These are phyloP conservation scores for Daedalea quercina DNA, from an alignment of 768 basidiomycete species.

Conservation along the genomic window DNA sequence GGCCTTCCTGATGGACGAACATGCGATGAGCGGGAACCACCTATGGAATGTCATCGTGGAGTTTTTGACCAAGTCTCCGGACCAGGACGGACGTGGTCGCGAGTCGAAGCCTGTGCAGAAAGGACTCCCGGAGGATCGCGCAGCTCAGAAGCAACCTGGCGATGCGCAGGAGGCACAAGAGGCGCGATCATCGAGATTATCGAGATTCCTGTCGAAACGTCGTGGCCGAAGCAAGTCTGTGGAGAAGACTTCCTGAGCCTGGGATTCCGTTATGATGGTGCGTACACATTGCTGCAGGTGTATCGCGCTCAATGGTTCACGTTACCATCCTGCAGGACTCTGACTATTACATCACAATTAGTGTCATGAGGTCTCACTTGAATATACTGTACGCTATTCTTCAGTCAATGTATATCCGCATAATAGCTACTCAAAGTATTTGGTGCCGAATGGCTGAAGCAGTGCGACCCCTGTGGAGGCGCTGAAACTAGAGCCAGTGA, in stretches of 20 bases:
- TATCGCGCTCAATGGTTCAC: no score
- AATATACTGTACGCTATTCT: no score
- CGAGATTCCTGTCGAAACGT: not conserved
- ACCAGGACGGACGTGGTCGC: constrained; percentile 22
- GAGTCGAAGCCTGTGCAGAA: not conserved
- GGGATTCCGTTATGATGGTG: not conserved
- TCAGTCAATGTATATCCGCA: no score
- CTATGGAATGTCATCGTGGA: constrained; percentile 66
- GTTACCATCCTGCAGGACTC: no score
- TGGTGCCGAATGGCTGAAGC: no score
- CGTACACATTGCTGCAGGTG: no score
- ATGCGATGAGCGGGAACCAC: constrained; percentile 56
- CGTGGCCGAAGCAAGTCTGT: not conserved
- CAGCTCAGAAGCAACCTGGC: not conserved
- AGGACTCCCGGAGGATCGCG: not conserved
- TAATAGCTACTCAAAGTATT: no score
- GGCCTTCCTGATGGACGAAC: constrained; percentile 51
- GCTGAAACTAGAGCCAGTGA: no score
- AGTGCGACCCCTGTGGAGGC: no score
- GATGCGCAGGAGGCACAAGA: not conserved
- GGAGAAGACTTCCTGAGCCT: not conserved
- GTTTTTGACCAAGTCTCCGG: constrained; percentile 50
- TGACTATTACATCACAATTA: no score
- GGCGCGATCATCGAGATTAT: not conserved
- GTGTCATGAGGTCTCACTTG: no score